Conservation (phyloP, 2,329 filamentous ascomycete species). For the Exserohilum rostratum region DNA sequence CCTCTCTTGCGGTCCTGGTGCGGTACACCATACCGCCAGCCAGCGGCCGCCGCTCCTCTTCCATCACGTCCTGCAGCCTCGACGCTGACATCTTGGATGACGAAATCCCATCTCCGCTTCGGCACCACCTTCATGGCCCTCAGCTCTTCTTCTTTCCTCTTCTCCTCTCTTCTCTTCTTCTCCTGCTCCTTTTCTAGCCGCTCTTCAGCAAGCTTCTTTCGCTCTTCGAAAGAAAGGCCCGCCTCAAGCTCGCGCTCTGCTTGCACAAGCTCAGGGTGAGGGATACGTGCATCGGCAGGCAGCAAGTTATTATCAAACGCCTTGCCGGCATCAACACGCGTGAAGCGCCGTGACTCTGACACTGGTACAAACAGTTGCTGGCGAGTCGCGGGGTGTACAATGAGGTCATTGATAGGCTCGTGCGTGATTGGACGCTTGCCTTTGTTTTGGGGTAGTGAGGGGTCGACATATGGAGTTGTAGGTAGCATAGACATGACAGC, state of each 20-base stretch:
- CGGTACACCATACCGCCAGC: slow-evolving; percentile 67
- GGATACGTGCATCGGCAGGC: slow-evolving; percentile 67
- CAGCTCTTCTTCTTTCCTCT: slow-evolving; percentile 53
- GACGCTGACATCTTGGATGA: slow-evolving; percentile 63
- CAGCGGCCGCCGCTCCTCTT: slow-evolving; percentile 59
- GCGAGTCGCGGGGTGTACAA: slow-evolving; percentile 61
- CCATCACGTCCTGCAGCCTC: slow-evolving; percentile 63
- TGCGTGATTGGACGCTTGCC: slow-evolving; percentile 53
- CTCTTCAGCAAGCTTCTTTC: slow-evolving; percentile 38
- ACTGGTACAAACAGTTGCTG: slow-evolving; percentile 67
- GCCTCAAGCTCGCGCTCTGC: slow-evolving; percentile 47
- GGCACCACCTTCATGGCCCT: slow-evolving; percentile 53
- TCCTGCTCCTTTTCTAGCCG: slow-evolving; percentile 39
- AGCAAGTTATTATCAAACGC: slow-evolving; percentile 65
- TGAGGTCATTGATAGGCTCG: slow-evolving; percentile 69
- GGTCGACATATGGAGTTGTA: slow-evolving; percentile 56
- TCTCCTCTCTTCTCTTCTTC: slow-evolving; percentile 49
- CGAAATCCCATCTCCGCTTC: slow-evolving; percentile 64
- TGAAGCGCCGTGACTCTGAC: slow-evolving; percentile 68
- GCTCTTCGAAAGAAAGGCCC: slow-evolving; percentile 44
- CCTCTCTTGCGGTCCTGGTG: slow-evolving; percentile 68
- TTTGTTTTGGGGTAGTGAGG: slow-evolving; percentile 32
- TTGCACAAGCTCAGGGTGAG: slow-evolving; percentile 64
- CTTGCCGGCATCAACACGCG: slow-evolving; percentile 67
- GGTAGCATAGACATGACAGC: slow-evolving; percentile 84